A percentile compares a stretch with the other conserved stretches of the same genome.
phyloP scores from a whole-genome alignment of 345 rosid species.

The Eutrema japonicum region DNA sequence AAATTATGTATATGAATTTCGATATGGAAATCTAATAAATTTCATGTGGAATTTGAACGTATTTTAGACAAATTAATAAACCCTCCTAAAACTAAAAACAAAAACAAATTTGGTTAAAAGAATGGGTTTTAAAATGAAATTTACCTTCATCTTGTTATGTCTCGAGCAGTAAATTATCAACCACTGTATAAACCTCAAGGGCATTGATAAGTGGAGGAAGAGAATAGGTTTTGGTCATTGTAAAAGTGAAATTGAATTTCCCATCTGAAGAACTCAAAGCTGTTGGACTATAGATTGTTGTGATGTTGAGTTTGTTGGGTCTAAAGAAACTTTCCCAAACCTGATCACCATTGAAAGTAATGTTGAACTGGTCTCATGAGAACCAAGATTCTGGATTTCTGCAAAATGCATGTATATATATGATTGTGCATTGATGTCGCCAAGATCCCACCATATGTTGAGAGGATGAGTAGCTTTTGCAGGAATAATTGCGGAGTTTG shows the following conservation, averaged over 20 bases:
- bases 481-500: conserved; percentile 36
- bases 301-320: conserved; percentile 39
- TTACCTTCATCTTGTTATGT: conserved; percentile 50
- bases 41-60: conserved; percentile 4
- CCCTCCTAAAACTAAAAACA: background rate
- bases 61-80: background rate
- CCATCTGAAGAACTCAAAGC: conserved; percentile 39
- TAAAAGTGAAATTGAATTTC: conserved; percentile 19
- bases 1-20: background rate
- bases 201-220: conserved; percentile 53
- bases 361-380: conserved; percentile 46
- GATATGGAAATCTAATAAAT: background rate
- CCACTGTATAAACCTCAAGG: conserved; percentile 43
- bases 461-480: conserved; percentile 33
- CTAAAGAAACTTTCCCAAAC: conserved; percentile 30
- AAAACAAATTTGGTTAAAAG: background rate
- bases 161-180: conserved; percentile 31
- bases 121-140: background rate
- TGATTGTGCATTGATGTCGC: background rate
- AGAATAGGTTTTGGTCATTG: conserved; percentile 34
- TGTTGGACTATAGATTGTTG: conserved; percentile 33
- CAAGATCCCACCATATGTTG: background rate
- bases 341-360: conserved; percentile 34
- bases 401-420: conserved; percentile 57
- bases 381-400: conserved; percentile 37